Conservation (phyloP, 768 basidiomycete genomes). For the Scleroderma bovista region DNA sequence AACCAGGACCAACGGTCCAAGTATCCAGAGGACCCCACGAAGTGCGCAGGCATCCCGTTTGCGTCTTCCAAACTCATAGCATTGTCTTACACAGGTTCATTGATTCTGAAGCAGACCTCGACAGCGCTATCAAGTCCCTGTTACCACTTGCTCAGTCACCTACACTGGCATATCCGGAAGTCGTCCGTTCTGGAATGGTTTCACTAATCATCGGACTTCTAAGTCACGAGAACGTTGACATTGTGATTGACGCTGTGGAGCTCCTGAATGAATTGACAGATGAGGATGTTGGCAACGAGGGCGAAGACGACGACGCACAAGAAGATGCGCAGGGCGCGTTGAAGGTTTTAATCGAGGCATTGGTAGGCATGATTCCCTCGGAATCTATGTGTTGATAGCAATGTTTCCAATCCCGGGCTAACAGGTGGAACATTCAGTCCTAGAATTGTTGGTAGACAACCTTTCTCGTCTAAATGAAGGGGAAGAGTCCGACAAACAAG, state of each 20-base stretch:
- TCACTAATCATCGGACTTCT: constrained; percentile 75
- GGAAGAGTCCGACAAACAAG: constrained; percentile 88
- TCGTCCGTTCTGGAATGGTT: constrained; percentile 71
- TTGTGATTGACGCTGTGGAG: constrained; percentile 93
- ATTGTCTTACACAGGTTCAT: constrained; percentile 68
- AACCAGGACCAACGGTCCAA: constrained; percentile 98
- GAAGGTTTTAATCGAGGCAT: constrained; percentile 64
- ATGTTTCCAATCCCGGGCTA: constrained; percentile 3
- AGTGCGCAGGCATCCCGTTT: constrained; percentile 41
- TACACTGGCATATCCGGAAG: constrained; percentile 79
- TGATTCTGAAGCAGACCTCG: constrained; percentile 95
- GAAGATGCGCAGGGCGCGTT: constrained; percentile 60
- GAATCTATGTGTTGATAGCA: not conserved
- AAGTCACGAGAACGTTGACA: constrained; percentile 94
- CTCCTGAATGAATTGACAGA: constrained; percentile 93
- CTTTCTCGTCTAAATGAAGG: constrained; percentile 80
- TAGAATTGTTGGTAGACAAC: constrained; percentile 89
- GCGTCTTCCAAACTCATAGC: constrained; percentile 3
- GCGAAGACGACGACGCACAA: constrained; percentile 57
- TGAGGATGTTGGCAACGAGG: constrained; percentile 86
- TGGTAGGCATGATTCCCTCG: constrained; percentile 48
- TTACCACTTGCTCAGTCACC: constrained; percentile 88
- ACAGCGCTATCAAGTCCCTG: constrained; percentile 78
- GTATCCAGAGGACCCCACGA: constrained; percentile 86
- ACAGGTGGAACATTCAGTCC: constrained; percentile 76